These are phyloP conservation scores for Triticum dicoccoides DNA, from an alignment of 176 grass and related monocot species.

Conservation along the genomic window DNA sequence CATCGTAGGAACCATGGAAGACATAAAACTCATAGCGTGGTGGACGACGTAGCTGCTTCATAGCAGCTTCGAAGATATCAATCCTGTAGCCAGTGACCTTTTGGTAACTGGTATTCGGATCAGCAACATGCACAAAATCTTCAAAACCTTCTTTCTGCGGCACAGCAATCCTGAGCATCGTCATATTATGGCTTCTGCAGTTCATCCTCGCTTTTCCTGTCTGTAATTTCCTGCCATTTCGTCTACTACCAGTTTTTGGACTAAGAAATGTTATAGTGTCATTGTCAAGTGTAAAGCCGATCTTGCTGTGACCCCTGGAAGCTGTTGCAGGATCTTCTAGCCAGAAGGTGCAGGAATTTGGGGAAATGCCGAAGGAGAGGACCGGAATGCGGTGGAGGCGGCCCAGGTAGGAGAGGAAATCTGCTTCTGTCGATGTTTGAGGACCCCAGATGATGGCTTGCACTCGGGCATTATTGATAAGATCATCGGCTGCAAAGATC, in stretches of 20 bases:
- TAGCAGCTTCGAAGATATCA: constrained; percentile 39
- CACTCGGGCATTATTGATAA: constrained; percentile 54
- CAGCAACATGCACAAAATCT: constrained; percentile 48
- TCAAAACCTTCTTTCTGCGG: constrained; percentile 46
- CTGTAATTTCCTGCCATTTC: not conserved
- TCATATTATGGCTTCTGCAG: not conserved
- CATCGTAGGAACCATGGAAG: constrained; percentile 31
- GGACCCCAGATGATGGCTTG: constrained; percentile 50
- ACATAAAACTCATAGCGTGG: constrained; percentile 16
- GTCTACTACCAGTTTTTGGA: not conserved
- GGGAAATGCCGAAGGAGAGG: constrained; percentile 48
- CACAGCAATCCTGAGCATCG: constrained; percentile 41
- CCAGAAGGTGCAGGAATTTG: constrained; percentile 10
- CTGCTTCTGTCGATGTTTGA: constrained; percentile 2
- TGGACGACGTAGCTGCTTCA: constrained; percentile 24
- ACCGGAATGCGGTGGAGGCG: constrained; percentile 48
- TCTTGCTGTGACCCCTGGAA: not conserved
- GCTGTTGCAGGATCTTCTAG: constrained; percentile 29
- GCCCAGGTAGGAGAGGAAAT: constrained; percentile 35
- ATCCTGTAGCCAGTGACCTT: constrained; percentile 54
- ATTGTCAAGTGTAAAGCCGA: not conserved
- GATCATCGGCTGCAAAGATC: constrained; percentile 40
- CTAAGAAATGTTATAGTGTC: not conserved
- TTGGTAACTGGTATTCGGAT: constrained; percentile 24
- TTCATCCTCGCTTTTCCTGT: not conserved